Percentiles rank a stretch among this genome's conserved stretches.
Conservation (phyloP, 805 yeast genomes). For the Cyberlindnera galapagoensis region DNA sequence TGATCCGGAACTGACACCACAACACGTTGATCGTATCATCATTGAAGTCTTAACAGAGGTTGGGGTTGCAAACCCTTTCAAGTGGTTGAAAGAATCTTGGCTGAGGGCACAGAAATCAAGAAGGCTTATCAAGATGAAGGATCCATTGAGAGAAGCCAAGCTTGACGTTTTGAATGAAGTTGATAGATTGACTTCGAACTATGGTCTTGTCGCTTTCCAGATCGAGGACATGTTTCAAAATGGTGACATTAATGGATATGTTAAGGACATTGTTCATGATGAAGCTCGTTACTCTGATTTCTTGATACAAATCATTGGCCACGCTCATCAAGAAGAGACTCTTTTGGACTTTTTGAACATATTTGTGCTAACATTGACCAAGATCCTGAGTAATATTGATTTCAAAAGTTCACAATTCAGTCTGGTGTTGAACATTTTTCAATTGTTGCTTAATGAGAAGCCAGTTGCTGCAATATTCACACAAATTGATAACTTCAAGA, state of each 20-base stretch:
- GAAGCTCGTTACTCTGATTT: constrained; percentile 35
- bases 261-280: constrained; percentile 25
- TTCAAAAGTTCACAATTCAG: constrained; percentile 46
- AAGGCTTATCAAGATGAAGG: constrained; percentile 37
- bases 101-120: constrained; percentile 32
- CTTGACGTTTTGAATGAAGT: constrained; percentile 39
- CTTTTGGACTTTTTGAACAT: constrained; percentile 52
- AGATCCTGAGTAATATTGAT: constrained; percentile 30
- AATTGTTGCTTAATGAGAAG: constrained; percentile 52
- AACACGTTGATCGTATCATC: constrained; percentile 40
- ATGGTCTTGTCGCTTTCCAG: constrained; percentile 63
- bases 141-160: constrained; percentile 32
- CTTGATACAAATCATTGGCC: constrained; percentile 46
- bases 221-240: constrained; percentile 46
- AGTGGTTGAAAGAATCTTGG: constrained; percentile 43
- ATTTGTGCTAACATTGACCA: constrained; percentile 35
- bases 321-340: constrained; percentile 62
- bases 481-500: constrained; percentile 46
- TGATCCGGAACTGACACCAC: constrained; percentile 15
- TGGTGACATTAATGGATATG: constrained; percentile 22
- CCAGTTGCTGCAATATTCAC: constrained; percentile 56
- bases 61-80: constrained; percentile 42
- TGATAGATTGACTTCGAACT: constrained; percentile 46
- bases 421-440: constrained; percentile 47
- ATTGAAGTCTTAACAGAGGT: constrained; percentile 50